phyloP scores from a whole-genome alignment of 805 yeast genomes.

The Cyberlindnera maclurae region DNA sequence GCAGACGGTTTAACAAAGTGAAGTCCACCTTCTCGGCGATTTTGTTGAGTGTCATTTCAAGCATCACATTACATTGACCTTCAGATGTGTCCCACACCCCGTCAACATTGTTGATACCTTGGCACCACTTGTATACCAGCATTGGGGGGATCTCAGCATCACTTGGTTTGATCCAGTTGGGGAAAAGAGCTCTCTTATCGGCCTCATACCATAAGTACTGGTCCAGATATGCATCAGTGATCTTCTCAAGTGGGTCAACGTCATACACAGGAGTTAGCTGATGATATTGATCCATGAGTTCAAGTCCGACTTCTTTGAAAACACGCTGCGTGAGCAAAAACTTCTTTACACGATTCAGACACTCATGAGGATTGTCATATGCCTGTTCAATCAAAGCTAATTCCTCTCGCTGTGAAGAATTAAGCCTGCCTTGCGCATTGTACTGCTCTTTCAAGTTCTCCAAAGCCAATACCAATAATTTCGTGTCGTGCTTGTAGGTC shows the following conservation, averaged over 20 bases:
- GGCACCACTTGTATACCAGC: slow-evolving; percentile 89
- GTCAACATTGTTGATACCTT: slow-evolving; percentile 74
- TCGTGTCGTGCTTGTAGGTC: slow-evolving; percentile 89
- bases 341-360: slow-evolving; percentile 76
- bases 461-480: slow-evolving; percentile 78
- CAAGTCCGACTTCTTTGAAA: slow-evolving; percentile 80
- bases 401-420: slow-evolving; percentile 86
- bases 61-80: slow-evolving; percentile 76
- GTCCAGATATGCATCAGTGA: slow-evolving; percentile 92
- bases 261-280: slow-evolving; percentile 80
- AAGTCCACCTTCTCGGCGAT: slow-evolving; percentile 83
- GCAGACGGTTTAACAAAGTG: slow-evolving; percentile 72
- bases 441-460: slow-evolving; percentile 82
- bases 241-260: slow-evolving; percentile 87
- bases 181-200: slow-evolving; percentile 78
- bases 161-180: slow-evolving; percentile 93
- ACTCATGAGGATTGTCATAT: slow-evolving; percentile 94
- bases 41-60: slow-evolving; percentile 68
- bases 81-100: slow-evolving; percentile 71
- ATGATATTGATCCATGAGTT: slow-evolving; percentile 87
- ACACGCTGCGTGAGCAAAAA: slow-evolving; percentile 81
- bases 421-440: slow-evolving; percentile 67
- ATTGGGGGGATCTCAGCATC: slow-evolving; percentile 92
- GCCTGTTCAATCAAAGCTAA: slow-evolving; percentile 92
- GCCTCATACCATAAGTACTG: slow-evolving; percentile 97